These are phyloP conservation scores for Borealophlyctis nickersoniae DNA, from an alignment of 192 early-diverging fungal species.

Conservation along the genomic window DNA sequence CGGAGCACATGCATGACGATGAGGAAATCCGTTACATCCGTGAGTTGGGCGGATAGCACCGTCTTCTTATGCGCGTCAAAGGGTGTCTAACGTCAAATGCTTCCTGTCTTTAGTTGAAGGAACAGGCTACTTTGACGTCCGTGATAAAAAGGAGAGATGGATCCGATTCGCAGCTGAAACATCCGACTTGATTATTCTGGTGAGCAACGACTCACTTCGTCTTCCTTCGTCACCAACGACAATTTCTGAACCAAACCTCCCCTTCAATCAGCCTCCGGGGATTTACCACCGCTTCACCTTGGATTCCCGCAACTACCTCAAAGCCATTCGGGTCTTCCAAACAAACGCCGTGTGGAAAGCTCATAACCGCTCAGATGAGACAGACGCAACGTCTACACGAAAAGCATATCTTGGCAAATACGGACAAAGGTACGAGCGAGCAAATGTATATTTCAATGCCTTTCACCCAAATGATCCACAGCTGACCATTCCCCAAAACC, in stretches of 20 bases:
- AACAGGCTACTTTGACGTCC: slow-evolving; percentile 80
- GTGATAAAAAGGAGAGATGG: slow-evolving; percentile 64
- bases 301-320: slow-evolving; percentile 79
- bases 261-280: slow-evolving; percentile 66
- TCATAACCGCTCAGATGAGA: slow-evolving; percentile 19
- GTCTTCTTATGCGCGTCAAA: too few species aligned
- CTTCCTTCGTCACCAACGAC: neutral
- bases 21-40: slow-evolving; percentile 94
- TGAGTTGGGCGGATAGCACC: too few species aligned
- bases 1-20: slow-evolving; percentile 93
- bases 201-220: slow-evolving; percentile 24
- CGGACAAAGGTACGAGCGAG: too few species aligned
- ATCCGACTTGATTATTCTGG: slow-evolving; percentile 82
- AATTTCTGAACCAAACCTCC: neutral
- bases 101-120: too few species aligned
- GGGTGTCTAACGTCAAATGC: too few species aligned
- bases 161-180: slow-evolving; percentile 74
- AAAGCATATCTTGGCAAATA: slow-evolving; percentile 13
- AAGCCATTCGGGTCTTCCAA: slow-evolving; percentile 71
- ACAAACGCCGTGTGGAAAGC: too few species aligned
- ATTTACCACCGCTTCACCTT: slow-evolving; percentile 94
- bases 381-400: slow-evolving; percentile 25
- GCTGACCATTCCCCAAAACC: too few species aligned
- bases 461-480: too few species aligned
- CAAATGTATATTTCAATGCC: too few species aligned